These are phyloP conservation scores for Pleurotus platypus DNA, from an alignment of 768 basidiomycete species.

Conservation along the genomic window DNA sequence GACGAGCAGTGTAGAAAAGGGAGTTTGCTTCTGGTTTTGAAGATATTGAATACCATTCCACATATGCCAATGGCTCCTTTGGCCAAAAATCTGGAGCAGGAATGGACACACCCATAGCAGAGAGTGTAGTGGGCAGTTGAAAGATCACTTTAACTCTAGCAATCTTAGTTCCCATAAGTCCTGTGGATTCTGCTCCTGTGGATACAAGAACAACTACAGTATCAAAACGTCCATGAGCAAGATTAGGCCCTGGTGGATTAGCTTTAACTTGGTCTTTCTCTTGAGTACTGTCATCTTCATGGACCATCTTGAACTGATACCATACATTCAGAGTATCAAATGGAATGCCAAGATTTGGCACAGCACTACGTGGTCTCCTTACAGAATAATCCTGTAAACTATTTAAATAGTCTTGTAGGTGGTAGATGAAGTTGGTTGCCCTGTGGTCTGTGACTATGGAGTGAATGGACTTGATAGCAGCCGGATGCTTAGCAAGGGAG, in stretches of 20 bases:
- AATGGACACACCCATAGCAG: neutral
- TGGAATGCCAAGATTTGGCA: neutral
- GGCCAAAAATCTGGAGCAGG: neutral
- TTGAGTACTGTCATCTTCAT: slow-evolving; percentile 27
- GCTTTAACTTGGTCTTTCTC: slow-evolving; percentile 13
- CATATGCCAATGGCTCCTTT: slow-evolving; percentile 19
- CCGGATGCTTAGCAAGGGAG: slow-evolving; percentile 18
- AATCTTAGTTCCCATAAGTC: slow-evolving; percentile 20
- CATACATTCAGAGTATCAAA: slow-evolving; percentile 24
- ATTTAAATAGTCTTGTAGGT: slow-evolving; percentile 20
- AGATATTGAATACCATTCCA: slow-evolving; percentile 24
- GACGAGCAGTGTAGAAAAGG: neutral
- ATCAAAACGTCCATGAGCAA: slow-evolving; percentile 27
- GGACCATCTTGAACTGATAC: slow-evolving; percentile 26
- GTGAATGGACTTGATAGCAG: slow-evolving; percentile 13
- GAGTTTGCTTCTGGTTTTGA: slow-evolving; percentile 1
- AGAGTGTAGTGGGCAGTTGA: slow-evolving; percentile 9
- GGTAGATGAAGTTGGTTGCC: slow-evolving; percentile 19
- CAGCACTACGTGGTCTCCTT: too few species aligned
- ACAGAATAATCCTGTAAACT: slow-evolving; percentile 1
- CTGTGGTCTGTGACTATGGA: slow-evolving; percentile 20
- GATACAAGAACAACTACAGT: slow-evolving; percentile 20
- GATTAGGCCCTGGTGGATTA: slow-evolving; percentile 11
- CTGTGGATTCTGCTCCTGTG: neutral
- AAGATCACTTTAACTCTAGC: slow-evolving; percentile 22